Conservation (phyloP, 2,329 filamentous ascomycete species). For the Fusarium fujikuroi region DNA sequence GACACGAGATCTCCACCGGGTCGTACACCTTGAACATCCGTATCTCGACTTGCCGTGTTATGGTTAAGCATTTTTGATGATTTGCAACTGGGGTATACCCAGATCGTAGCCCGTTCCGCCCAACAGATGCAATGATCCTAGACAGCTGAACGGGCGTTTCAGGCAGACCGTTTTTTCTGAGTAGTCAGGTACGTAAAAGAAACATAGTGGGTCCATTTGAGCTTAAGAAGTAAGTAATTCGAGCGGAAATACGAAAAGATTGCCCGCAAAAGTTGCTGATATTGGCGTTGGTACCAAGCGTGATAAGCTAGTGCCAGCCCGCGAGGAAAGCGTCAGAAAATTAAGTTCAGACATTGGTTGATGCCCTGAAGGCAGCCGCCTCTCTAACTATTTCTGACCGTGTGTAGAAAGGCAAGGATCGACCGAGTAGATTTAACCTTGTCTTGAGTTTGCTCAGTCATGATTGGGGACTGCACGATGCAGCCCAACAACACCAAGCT, state of each 20-base stretch:
- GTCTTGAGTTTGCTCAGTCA: conserved; percentile 12
- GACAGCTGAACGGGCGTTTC: conserved; percentile 13
- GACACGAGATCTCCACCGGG: conserved; percentile 7
- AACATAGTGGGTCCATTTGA: conserved; percentile 22
- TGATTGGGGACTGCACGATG: not conserved
- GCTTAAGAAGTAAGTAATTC: conserved; percentile 5
- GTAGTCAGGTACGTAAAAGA: conserved; percentile 20
- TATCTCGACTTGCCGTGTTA: not conserved
- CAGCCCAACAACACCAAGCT: conserved; percentile 11
- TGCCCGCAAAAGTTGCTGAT: conserved; percentile 8
- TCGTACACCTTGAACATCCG: not conserved
- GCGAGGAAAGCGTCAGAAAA: conserved; percentile 24
- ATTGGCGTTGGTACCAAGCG: conserved; percentile 5
- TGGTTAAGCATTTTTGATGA: not conserved
- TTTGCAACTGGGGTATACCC: conserved; percentile 13
- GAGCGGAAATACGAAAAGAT: conserved; percentile 32
- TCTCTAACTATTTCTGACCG: not conserved
- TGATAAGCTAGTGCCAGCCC: conserved; percentile 32
- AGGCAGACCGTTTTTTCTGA: conserved; percentile 5
- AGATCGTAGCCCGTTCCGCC: not conserved
- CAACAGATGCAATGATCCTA: not conserved
- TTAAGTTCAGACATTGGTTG: conserved; percentile 20
- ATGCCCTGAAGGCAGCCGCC: not conserved
- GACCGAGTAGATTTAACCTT: not conserved
- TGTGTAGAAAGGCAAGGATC: conserved; percentile 1